These are phyloP conservation scores for Metschnikowia picachoensis DNA, from an alignment of 805 yeast genomes.

Conservation along the genomic window DNA sequence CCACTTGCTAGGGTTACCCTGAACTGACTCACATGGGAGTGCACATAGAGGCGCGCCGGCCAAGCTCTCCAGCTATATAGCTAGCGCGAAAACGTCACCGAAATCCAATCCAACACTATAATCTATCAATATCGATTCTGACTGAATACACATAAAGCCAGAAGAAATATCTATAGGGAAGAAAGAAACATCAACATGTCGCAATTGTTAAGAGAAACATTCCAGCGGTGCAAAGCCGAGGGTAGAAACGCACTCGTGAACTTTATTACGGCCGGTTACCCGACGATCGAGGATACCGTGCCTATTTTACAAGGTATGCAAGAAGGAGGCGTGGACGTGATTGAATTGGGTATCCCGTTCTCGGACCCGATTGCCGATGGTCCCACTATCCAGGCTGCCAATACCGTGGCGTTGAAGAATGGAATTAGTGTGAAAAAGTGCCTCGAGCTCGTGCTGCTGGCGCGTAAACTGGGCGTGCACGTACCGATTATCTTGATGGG, in stretches of 20 bases:
- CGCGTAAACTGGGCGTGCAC: conserved; percentile 79
- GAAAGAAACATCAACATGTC: conserved; percentile 42
- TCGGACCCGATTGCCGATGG: conserved; percentile 99
- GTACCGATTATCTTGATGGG: conserved; percentile 95
- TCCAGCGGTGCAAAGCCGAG: conserved; percentile 55
- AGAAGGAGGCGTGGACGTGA: conserved; percentile 91
- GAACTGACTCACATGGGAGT: conserved; percentile 27
- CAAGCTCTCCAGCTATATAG: no score
- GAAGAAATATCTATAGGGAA: not conserved
- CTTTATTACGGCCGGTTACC: conserved; percentile 92
- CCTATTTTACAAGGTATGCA: conserved; percentile 86
- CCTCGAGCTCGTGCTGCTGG: conserved; percentile 66
- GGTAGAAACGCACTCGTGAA: conserved; percentile 86
- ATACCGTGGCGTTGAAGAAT: conserved; percentile 75
- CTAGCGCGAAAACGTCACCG: no score
- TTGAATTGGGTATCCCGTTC: conserved; percentile 94
- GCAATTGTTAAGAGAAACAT: conserved; percentile 53
- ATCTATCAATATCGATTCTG: no score
- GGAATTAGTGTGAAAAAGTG: conserved; percentile 71
- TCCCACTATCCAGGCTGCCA: conserved; percentile 90
- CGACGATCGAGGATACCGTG: conserved; percentile 81
- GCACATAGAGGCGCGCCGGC: no score
- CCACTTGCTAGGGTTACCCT: conserved; percentile 23
- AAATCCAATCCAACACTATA: no score
- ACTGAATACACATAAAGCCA: no score